Percentiles rank a stretch among this genome's conserved stretches.
phyloP scores from a whole-genome alignment of 2,329 filamentous ascomycete species.

The Aureobasidium sp. region DNA sequence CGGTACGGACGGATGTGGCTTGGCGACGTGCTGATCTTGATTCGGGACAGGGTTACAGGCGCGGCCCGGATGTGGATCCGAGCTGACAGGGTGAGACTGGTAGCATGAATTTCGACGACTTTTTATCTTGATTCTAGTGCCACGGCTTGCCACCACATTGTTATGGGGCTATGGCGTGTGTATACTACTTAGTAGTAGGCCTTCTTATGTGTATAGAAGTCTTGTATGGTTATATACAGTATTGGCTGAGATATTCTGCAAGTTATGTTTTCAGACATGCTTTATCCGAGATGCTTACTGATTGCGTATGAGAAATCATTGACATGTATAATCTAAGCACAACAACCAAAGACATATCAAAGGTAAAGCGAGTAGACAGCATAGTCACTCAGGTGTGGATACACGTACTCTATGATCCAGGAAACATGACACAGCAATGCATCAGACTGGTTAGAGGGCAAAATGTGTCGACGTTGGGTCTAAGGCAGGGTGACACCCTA shows the following conservation, averaged over 20 bases:
- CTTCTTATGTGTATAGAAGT: background rate
- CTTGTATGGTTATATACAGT: fast-evolving
- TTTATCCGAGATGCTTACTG: background rate
- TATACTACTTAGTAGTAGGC: background rate
- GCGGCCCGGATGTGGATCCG: background rate
- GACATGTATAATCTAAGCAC: no score
- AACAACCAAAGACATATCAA: no score
- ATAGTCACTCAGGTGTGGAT: background rate
- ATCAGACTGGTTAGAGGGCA: background rate
- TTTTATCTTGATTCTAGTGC: background rate
- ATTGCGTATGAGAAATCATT: background rate
- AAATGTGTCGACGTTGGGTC: background rate
- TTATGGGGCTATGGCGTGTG: background rate
- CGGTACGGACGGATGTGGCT: constrained; percentile 11
- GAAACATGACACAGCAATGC: background rate
- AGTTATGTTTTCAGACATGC: background rate
- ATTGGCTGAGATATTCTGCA: background rate
- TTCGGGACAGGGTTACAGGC: background rate
- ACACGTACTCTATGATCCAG: no score
- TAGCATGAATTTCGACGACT: background rate
- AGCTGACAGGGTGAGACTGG: background rate
- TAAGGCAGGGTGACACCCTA: background rate
- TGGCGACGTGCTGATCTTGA: background rate
- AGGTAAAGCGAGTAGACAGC: fast-evolving
- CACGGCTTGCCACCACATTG: background rate